Evolutionary conservation across 2,329 filamentous ascomycete genomes (phyloP), one percentile per base, ranked within the genome.

Genomic region (Colletotrichum tanaceti): DNA sequence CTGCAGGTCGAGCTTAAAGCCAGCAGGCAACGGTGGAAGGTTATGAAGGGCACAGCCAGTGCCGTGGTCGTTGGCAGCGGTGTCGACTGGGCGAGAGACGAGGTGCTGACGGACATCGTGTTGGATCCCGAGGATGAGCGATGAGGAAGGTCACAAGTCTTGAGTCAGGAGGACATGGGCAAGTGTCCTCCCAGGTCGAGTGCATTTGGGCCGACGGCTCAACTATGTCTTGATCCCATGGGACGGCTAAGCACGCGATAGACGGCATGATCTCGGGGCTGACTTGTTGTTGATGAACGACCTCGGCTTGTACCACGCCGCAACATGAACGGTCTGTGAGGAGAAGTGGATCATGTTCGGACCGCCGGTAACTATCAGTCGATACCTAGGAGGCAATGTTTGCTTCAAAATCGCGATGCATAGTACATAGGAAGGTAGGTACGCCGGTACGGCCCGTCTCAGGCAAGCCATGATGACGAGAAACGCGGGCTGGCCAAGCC

Each of bases 11-110:
- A 89, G 47, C 80, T 92, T 68, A 89, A 86, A 73, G 81, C 82
- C 24, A 90, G 89, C 76, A 87, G 87, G 70, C 88, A 89, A 72
- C 86, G 86, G 74, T 93, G 90, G 89, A 88, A 89, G 74, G 89
- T 91, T 22, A 87, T 95, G 78, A 96, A 95, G 80, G 91, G 88
- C 28, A 88, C 93, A 49, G 86, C 91, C n/a, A 92, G 91, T 74
- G 93, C 91, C 20, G 86, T 94, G 63, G 87, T 97, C 54, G 92
- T 89, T 5, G 93, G 92, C 3, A 97, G 93, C 77, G 93, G 93
- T 54, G 84, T 96, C 62, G 90, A 97, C 75, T 97, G 93, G 93
- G 89, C 88, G 14, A 82, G 86, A 47, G 89, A 97, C 78, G 85
- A 89, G 59, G 84, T 83, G 68, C 80, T 97, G 70, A 84, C 87